phyloP scores from a whole-genome alignment of 2,329 filamentous ascomycete genomes.

The Talaromyces islandicus region DNA sequence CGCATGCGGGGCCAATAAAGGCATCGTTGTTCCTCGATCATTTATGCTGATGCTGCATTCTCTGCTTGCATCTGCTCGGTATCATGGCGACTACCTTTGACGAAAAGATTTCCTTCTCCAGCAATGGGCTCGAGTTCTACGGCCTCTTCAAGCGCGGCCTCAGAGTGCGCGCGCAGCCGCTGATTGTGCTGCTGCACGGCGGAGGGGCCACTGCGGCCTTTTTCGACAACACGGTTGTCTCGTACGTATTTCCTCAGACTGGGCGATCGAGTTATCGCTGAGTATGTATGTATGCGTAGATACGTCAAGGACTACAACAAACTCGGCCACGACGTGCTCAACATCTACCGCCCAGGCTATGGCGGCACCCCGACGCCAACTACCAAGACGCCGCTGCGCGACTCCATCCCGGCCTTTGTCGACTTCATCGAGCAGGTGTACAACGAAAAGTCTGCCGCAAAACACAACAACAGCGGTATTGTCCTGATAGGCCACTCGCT shows the following conservation, averaged over 20 bases:
- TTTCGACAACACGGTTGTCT: slow-evolving; percentile 14
- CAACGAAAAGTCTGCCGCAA: slow-evolving; percentile 7
- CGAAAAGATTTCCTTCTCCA: slow-evolving; percentile 9
- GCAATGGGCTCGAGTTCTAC: slow-evolving; percentile 9
- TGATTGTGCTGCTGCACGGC: slow-evolving; percentile 13
- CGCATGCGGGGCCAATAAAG: neutral
- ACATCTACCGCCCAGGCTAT: slow-evolving; percentile 15
- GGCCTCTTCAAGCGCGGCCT: slow-evolving; percentile 12
- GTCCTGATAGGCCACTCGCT: slow-evolving; percentile 13
- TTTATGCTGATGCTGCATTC: neutral
- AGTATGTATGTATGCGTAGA: neutral
- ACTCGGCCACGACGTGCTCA: slow-evolving; percentile 14
- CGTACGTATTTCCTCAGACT: slow-evolving; percentile 6
- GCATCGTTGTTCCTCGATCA: neutral
- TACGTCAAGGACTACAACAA: slow-evolving; percentile 8
- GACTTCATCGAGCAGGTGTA: slow-evolving; percentile 12
- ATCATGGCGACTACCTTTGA: slow-evolving; percentile 11
- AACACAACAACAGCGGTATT: slow-evolving; percentile 11
- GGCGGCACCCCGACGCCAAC: slow-evolving; percentile 10
- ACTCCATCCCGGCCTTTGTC: slow-evolving; percentile 13
- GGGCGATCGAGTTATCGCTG: neutral
- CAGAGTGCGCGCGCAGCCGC: slow-evolving; percentile 1
- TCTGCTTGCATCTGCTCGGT: neutral
- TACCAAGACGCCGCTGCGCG: slow-evolving; percentile 10
- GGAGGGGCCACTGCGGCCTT: slow-evolving; percentile 13